Base-by-base conservation (phyloP, 2,329 filamentous ascomycete genomes). In the Knoxdaviesia capensis region DNA sequence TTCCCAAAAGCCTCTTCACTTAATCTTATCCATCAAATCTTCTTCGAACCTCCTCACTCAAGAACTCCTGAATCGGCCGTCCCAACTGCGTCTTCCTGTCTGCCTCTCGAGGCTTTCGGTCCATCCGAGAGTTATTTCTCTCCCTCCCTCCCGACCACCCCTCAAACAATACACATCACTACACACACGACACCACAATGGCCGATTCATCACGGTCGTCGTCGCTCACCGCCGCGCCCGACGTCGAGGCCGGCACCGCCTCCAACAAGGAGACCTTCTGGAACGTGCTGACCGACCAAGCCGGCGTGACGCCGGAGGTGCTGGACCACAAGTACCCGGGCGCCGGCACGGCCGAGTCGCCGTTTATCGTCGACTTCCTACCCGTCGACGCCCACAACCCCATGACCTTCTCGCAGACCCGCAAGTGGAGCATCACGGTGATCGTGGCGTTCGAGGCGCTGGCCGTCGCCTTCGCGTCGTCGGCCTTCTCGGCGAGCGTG, bases 321-420 rank as follows among this genome's bases (percentile, higher is more conserved):
- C 56, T 76, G 38, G 59, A 68, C 41, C 62, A 71, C 54, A 54
- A 58, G 3, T 81, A 79, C 49, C 52, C 57, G 10, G 77, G 77
- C 30, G 56, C 66, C 8, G 80, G 80, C 45, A 85, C 79, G 2
- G 54, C 64, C 6, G 71, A 78, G 37, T 71, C 77, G 36, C 80
- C 80, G 1, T 85, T 71, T 48, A 58, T 75, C 32, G 77, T 85
- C 48, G 69, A 73, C 43, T 86, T 77, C 59, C 67, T 82, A 28
- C 67, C 71, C 11, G 56, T 73, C 41, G 80, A 86, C 53, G 67
- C 69, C 7, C 69, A 72, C 48, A 80, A 85, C 54, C 77, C 80
- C 1, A 69, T 78, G 64, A 61, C 62, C 40, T 80, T 74, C 50
- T 58, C 66, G 7, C 45, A 52, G 2, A 43, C 52, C 31, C 69